Evolutionary conservation across 1,284 basidiomycete species (phyloP).

Genomic region (Puccinia polysora): DNA sequence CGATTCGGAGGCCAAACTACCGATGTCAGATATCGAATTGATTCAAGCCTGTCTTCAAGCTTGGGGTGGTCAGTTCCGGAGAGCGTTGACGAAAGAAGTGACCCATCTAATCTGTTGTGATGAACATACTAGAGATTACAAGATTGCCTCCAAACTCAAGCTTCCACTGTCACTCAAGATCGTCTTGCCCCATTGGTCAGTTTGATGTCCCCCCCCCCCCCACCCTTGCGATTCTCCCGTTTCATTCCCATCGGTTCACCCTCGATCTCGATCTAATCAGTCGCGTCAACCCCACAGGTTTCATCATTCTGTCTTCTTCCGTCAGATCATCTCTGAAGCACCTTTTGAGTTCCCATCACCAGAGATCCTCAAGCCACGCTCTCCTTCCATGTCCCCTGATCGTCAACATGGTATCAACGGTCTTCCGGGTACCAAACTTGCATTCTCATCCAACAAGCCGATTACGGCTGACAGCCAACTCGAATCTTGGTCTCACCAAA

Average conservation of each 20-base stretch:
- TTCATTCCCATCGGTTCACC: background rate
- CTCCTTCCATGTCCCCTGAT: background rate
- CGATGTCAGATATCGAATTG: conserved; percentile 11
- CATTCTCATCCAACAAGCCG: background rate
- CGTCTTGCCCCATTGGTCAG: conserved; percentile 40
- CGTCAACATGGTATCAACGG: conserved; percentile 12
- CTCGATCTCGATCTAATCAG: too few species aligned
- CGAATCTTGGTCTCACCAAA: background rate
- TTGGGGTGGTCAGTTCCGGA: conserved; percentile 28
- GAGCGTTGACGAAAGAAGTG: conserved; percentile 3
- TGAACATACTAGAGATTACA: background rate
- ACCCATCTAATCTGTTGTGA: conserved; percentile 27
- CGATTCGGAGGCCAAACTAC: conserved; percentile 11
- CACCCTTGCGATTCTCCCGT: background rate
- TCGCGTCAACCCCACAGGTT: too few species aligned
- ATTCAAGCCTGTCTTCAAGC: conserved; percentile 22
- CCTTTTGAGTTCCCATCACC: conserved; percentile 37
- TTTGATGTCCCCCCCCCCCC: background rate
- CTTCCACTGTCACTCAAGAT: conserved; percentile 13
- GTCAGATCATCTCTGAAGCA: conserved; percentile 23
- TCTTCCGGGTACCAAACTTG: conserved; percentile 7
- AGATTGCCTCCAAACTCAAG: conserved; percentile 8
- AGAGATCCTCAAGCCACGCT: conserved; percentile 7
- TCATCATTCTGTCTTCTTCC: conserved; percentile 14
- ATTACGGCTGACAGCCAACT: background rate